A percentile compares a stretch with the other conserved stretches of the same genome.
Conservation (phyloP, 2,329 filamentous ascomycete species). For the Aspergillus transmontanensis region DNA sequence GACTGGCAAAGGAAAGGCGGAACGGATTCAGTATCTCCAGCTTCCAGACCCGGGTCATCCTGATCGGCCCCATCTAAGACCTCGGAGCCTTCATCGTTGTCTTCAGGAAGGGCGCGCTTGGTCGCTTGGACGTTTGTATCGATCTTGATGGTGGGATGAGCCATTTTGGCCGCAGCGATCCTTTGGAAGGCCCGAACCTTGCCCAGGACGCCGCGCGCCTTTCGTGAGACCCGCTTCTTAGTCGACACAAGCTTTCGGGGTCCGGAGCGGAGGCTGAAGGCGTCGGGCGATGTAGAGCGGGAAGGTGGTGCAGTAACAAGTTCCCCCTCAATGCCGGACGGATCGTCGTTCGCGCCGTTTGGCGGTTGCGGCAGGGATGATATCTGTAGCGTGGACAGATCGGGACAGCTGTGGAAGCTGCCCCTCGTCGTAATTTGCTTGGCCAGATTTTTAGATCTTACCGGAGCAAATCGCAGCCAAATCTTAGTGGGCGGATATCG, state of each 20-base stretch:
- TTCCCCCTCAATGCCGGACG: conserved; percentile 28
- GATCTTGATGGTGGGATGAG: conserved; percentile 44
- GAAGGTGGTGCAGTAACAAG: conserved; percentile 32
- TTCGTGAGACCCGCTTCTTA: conserved; percentile 38
- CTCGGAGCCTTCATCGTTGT: conserved; percentile 35
- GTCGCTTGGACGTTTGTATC: conserved; percentile 40
- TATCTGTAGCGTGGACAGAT: conserved; percentile 43
- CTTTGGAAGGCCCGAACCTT: conserved; percentile 44
- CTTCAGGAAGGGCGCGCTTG: conserved; percentile 42
- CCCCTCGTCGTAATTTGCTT: conserved; percentile 40
- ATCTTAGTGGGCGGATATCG: background rate
- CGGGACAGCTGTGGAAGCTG: conserved; percentile 48
- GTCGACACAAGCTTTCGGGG: conserved; percentile 34
- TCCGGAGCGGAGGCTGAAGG: conserved; percentile 31
- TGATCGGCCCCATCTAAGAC: conserved; percentile 27
- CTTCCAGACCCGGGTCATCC: conserved; percentile 31
- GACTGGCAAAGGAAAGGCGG: conserved; percentile 44
- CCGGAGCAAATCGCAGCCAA: conserved; percentile 21
- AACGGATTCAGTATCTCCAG: conserved; percentile 34
- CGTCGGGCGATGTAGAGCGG: conserved; percentile 36
- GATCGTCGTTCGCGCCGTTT: conserved; percentile 28
- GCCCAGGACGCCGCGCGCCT: conserved; percentile 44
- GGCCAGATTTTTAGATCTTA: conserved; percentile 43
- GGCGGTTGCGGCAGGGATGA: conserved; percentile 27
- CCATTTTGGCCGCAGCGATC: conserved; percentile 45